phyloP scores from a whole-genome alignment of 2,329 filamentous ascomycete species.

The Hymenoscyphus occultus region DNA sequence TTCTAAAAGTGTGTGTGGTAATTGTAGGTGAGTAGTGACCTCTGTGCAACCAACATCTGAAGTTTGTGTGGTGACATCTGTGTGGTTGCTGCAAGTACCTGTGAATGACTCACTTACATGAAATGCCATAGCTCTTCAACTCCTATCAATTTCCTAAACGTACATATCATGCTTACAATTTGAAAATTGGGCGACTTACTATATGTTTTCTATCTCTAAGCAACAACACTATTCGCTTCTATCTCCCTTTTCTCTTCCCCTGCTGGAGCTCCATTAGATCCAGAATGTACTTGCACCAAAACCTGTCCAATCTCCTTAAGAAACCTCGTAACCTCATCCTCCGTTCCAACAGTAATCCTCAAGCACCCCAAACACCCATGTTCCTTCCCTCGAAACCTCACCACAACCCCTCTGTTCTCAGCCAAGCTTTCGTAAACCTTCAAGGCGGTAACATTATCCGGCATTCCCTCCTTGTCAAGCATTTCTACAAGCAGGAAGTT shows the following conservation, averaged over 20 bases:
- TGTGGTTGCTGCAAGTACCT: not conserved
- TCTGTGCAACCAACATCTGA: not conserved
- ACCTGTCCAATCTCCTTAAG: conserved; percentile 59
- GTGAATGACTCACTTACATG: not conserved
- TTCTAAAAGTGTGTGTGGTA: not conserved
- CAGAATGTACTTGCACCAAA: conserved; percentile 27
- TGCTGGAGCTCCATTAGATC: not conserved
- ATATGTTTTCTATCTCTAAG: conserved; percentile 19
- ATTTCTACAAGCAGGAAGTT: conserved; percentile 95
- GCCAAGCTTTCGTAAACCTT: conserved; percentile 82
- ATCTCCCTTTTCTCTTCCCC: conserved; percentile 27
- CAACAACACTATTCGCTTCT: conserved; percentile 28
- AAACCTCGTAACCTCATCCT: conserved; percentile 78
- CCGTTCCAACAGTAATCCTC: conserved; percentile 88
- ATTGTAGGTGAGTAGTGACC: not conserved
- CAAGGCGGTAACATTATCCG: conserved; percentile 75
- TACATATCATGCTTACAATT: not conserved
- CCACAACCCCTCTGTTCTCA: conserved; percentile 83
- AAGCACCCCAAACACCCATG: conserved; percentile 84
- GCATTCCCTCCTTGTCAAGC: conserved; percentile 66
- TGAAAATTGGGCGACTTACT: not conserved
- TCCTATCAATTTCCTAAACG: no score
- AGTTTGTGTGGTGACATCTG: not conserved
- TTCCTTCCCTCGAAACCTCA: conserved; percentile 91
- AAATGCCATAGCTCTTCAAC: no score